phyloP scores from a whole-genome alignment of 2,329 filamentous ascomycete genomes.

The Aspergillus fructus region DNA sequence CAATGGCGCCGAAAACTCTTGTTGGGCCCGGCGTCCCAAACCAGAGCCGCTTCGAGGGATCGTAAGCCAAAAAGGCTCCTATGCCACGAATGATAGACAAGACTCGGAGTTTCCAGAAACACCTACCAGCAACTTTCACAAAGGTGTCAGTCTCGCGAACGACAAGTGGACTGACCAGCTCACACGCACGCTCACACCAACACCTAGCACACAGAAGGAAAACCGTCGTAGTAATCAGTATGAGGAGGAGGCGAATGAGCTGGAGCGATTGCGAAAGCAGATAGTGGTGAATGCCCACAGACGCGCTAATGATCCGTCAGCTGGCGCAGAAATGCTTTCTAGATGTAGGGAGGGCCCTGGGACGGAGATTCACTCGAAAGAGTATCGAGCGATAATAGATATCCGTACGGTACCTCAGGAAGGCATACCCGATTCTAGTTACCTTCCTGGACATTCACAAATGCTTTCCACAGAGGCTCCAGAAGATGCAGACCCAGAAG shows the following conservation, averaged over 20 bases:
- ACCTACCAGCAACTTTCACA: not conserved
- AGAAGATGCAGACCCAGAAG: not conserved
- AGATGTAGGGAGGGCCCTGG: slow-evolving; percentile 30
- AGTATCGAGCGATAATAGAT: slow-evolving; percentile 19
- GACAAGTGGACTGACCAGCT: not conserved
- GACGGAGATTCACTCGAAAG: slow-evolving; percentile 20
- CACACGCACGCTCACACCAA: not conserved
- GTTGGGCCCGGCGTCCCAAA: no score
- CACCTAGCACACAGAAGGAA: not conserved
- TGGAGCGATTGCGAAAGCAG: slow-evolving; percentile 20
- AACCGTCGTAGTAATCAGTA: not conserved
- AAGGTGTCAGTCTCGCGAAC: not conserved
- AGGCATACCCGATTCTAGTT: not conserved
- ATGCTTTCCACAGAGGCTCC: not conserved
- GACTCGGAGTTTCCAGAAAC: not conserved
- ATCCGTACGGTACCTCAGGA: slow-evolving; percentile 2
- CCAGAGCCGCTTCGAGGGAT: not conserved
- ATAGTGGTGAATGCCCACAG: slow-evolving; percentile 18
- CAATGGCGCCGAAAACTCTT: no score
- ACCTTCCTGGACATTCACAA: not conserved
- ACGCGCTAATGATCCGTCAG: slow-evolving; percentile 9
- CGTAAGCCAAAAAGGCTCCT: not conserved
- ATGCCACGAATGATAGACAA: slow-evolving; percentile 9
- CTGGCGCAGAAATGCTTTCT: slow-evolving; percentile 21
- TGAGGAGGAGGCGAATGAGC: slow-evolving; percentile 18